Conservation (phyloP, 208 protist genomes). For the Trypanosoma platydactyli region DNA sequence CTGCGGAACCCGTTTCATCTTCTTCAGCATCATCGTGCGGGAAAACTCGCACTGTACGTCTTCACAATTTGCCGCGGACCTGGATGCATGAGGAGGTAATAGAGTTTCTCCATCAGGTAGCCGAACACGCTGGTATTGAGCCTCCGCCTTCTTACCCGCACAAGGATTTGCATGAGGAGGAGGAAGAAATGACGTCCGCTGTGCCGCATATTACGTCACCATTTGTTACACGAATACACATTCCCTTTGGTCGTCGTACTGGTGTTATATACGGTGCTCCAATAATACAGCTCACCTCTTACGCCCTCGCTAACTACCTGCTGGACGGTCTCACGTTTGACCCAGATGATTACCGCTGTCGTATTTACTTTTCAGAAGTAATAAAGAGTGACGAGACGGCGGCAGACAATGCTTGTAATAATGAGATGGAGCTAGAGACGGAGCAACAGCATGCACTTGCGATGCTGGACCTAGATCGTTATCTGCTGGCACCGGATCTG, state of each 20-base stretch:
- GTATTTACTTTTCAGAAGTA: constrained; percentile 73
- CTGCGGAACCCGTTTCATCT: too few relatives aligned
- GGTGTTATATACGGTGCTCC: constrained; percentile 77
- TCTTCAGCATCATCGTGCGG: background rate
- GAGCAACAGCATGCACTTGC: constrained; percentile 65
- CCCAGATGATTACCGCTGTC: constrained; percentile 70
- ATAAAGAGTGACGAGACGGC: too few relatives aligned
- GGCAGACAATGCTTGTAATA: background rate
- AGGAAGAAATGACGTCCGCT: constrained; percentile 34
- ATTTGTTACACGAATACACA: constrained; percentile 59
- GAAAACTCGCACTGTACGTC: constrained; percentile 30
- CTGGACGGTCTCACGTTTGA: constrained; percentile 52
- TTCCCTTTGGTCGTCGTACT: constrained; percentile 84
- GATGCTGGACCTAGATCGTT: constrained; percentile 77
- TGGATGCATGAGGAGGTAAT: constrained; percentile 87
- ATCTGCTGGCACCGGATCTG: constrained; percentile 80
- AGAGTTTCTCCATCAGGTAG: constrained; percentile 78
- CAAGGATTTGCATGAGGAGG: constrained; percentile 16
- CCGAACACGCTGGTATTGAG: constrained; percentile 59
- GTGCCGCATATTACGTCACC: constrained; percentile 50
- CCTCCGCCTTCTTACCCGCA: constrained; percentile 15
- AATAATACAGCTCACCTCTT: constrained; percentile 54
- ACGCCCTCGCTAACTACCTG: constrained; percentile 57
- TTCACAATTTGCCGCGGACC: constrained; percentile 77
- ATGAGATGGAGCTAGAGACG: constrained; percentile 26